Percentiles rank a stretch among this genome's conserved stretches.
phyloP scores from a whole-genome alignment of 1,284 basidiomycete genomes.

The Cystobasidium slooffiae region DNA sequence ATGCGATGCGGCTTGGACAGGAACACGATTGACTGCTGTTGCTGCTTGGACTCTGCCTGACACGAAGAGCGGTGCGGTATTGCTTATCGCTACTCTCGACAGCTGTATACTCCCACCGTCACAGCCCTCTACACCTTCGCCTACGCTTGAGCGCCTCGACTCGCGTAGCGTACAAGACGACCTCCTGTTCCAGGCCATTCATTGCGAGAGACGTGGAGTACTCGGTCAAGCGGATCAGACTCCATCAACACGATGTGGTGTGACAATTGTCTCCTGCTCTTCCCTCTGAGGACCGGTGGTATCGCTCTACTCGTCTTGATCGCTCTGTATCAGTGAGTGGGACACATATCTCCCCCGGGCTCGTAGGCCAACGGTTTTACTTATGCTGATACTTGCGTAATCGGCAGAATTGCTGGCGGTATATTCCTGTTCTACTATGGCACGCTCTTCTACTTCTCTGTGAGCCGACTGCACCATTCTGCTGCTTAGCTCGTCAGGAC shows the following conservation, averaged over 20 bases:
- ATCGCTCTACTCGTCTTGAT: constrained; percentile 32
- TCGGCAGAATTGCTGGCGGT: constrained; percentile 70
- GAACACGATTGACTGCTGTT: background rate
- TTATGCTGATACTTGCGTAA: background rate
- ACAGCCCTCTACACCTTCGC: no score
- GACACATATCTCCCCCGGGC: background rate
- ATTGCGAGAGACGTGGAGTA: no score
- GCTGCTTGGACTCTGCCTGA: constrained; percentile 1
- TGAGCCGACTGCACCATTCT: constrained; percentile 64
- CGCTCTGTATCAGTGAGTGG: constrained; percentile 35
- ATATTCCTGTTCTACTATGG: constrained; percentile 70
- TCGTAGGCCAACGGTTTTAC: background rate
- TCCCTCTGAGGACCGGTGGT: constrained; percentile 37
- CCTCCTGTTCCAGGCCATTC: no score
- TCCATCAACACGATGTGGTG: constrained; percentile 18
- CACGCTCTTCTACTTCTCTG: constrained; percentile 72
- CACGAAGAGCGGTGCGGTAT: no score
- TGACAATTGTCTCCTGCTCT: constrained; percentile 40
- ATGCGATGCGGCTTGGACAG: constrained; percentile 11
- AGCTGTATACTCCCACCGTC: no score
- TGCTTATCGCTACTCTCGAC: no score
- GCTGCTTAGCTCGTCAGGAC: no score
- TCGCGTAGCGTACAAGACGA: no score
- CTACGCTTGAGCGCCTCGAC: no score
- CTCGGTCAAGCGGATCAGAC: no score